phyloP scores from a whole-genome alignment of 768 basidiomycete species.

The Lactarius deliciosus region DNA sequence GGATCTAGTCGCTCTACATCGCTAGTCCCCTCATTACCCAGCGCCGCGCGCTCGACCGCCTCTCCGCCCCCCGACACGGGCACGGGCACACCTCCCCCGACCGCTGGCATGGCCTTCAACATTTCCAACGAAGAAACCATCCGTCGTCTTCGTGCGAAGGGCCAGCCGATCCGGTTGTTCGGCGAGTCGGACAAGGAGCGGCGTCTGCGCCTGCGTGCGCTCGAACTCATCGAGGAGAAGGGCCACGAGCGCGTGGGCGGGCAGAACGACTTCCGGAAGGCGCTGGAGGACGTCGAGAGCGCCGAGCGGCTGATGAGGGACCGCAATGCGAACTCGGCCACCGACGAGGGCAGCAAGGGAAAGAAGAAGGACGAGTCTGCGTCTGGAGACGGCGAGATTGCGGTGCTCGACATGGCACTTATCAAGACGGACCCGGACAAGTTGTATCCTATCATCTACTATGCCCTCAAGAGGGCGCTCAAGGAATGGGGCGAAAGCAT shows the following conservation, averaged over 20 bases:
- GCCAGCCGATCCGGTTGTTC: conserved; percentile 93
- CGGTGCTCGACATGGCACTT: conserved; percentile 68
- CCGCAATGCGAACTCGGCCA: conserved; percentile 41
- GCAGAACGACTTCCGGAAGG: conserved; percentile 94
- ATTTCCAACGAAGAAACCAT: conserved; percentile 92
- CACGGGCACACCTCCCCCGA: conserved; percentile 36
- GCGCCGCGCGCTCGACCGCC: conserved; percentile 30
- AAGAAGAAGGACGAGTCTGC: conserved; percentile 57
- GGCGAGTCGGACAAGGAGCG: conserved; percentile 95
- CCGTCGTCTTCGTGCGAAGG: conserved; percentile 84
- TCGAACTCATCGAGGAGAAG: conserved; percentile 94
- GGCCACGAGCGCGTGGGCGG: conserved; percentile 76
- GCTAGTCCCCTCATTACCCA: conserved; percentile 32
- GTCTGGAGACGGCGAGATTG: conserved; percentile 43
- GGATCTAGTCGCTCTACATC: conserved; percentile 21
- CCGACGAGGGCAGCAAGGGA: conserved; percentile 50
- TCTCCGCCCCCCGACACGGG: conserved; percentile 44
- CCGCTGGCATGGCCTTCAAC: conserved; percentile 56
- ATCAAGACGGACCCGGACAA: conserved; percentile 92
- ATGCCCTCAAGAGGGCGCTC: conserved; percentile 85
- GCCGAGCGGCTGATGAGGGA: conserved; percentile 64
- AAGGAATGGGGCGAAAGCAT: conserved; percentile 97
- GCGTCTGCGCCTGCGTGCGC: conserved; percentile 80
- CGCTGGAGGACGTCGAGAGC: conserved; percentile 82
- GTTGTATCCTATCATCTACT: conserved; percentile 95